Percentiles rank a stretch among this genome's conserved stretches.
These are phyloP conservation scores for Nakazawaea wyomingensis DNA, from an alignment of 805 yeast genomes.

Conservation along the genomic window DNA sequence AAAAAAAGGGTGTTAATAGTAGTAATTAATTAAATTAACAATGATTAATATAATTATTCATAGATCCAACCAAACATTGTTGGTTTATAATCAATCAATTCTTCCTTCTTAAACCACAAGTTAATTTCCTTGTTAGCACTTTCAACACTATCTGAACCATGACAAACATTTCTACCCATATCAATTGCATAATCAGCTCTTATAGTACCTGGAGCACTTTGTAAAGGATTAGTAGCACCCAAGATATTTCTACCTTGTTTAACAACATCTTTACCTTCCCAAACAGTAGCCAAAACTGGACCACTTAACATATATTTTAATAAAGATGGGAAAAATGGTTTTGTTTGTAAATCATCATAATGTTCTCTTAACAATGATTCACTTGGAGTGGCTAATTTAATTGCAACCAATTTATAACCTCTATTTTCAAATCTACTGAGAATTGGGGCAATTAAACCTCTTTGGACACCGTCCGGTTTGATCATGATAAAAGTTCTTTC, in stretches of 20 bases:
- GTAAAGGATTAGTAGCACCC: conserved; percentile 99
- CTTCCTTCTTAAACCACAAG: conserved; percentile 98
- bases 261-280: conserved; percentile 99
- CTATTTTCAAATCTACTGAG: conserved; percentile 91
- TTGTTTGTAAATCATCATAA: conserved; percentile 90
- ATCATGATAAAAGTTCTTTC: conserved; percentile 92
- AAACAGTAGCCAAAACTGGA: conserved; percentile 97
- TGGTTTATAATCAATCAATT: conserved; percentile 87
- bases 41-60: conserved; percentile 49
- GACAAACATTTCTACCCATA: conserved; percentile 98
- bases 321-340: conserved; percentile 98
- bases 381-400: conserved; percentile 85
- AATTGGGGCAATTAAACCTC: conserved; percentile 91
- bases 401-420: conserved; percentile 96
- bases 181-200: conserved; percentile 99
- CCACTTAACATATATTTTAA: conserved; percentile 96
- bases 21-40: not conserved
- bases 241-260: conserved; percentile 96
- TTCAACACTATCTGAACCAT: conserved; percentile 99
- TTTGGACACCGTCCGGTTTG: conserved; percentile 99
- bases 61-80: conserved; percentile 85
- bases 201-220: conserved; percentile 98
- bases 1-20: too few species aligned
- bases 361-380: conserved; percentile 87
- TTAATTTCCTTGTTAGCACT: conserved; percentile 92